A percentile compares a stretch with the other conserved stretches of the same genome.
phyloP scores from a whole-genome alignment of 495 filamentous ascomycete genomes.

The Penicillium crystallinum region DNA sequence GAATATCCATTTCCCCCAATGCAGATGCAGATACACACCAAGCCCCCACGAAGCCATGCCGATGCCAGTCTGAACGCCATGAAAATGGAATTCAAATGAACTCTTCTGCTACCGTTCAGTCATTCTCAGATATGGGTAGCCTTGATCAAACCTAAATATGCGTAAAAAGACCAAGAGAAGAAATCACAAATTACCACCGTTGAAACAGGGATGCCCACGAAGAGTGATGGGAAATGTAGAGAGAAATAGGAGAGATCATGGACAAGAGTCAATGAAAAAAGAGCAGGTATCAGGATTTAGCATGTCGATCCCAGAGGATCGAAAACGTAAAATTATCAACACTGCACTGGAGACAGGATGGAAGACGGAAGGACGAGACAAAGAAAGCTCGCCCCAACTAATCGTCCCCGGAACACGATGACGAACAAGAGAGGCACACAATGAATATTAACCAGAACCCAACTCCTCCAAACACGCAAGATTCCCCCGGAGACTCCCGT shows the following conservation, averaged over 20 bases:
- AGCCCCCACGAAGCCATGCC: not conserved
- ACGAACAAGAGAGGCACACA: not conserved
- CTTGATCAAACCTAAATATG: not conserved
- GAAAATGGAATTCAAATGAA: not conserved
- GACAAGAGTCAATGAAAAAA: not conserved
- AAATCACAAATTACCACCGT: not conserved
- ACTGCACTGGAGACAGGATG: not conserved
- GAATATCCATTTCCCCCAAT: not conserved
- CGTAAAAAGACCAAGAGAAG: not conserved
- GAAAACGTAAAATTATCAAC: constrained; percentile 6
- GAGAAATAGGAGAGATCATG: not conserved
- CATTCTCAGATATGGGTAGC: not conserved
- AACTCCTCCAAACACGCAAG: constrained; percentile 9
- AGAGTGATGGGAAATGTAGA: not conserved
- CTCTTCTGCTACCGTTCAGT: not conserved
- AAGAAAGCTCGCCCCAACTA: not conserved
- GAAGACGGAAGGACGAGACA: not conserved
- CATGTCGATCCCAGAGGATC: not conserved
- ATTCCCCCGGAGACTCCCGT: not conserved
- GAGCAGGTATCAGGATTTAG: constrained; percentile 3
- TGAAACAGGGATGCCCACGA: not conserved
- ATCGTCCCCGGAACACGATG: not conserved
- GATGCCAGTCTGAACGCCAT: not conserved
- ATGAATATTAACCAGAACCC: constrained; percentile 4
- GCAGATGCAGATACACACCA: not conserved